A percentile compares a stretch with the other conserved stretches of the same genome.
These are phyloP conservation scores for Simmondsia chinensis DNA, from an alignment of 148 eudicot genomes.

Conservation along the genomic window DNA sequence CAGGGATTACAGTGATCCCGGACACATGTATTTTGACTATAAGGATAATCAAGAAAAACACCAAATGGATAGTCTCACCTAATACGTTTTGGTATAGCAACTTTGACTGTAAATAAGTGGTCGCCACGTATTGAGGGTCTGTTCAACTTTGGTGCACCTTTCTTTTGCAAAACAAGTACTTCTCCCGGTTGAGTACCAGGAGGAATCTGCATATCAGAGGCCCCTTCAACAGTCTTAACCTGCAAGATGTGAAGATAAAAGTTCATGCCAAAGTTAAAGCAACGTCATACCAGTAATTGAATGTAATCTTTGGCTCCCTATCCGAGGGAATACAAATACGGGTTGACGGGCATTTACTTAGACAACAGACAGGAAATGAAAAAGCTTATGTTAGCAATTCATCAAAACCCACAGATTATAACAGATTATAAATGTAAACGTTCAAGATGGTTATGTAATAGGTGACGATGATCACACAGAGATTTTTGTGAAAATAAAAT, in stretches of 20 bases:
- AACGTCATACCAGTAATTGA: background rate
- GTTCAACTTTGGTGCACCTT: slow-evolving; percentile 89
- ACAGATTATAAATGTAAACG: too few species aligned
- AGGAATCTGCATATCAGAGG: slow-evolving; percentile 71
- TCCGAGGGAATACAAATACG: too few species aligned
- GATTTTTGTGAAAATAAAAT: too few species aligned
- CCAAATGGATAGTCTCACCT: slow-evolving; percentile 31
- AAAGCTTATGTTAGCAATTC: too few species aligned
- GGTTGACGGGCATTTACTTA: too few species aligned
- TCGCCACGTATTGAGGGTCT: slow-evolving; percentile 94
- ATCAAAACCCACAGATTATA: too few species aligned
- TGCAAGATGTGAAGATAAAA: slow-evolving; percentile 16
- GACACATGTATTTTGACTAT: background rate
- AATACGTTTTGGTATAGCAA: slow-evolving; percentile 80
- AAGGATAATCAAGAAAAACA: background rate
- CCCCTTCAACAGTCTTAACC: slow-evolving; percentile 94
- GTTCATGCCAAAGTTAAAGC: background rate
- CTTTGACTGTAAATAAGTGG: slow-evolving; percentile 74
- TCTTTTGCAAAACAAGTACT: slow-evolving; percentile 85
- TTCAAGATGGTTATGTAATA: too few species aligned
- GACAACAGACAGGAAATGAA: too few species aligned
- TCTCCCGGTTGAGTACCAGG: slow-evolving; percentile 98
- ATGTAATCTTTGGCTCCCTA: too few species aligned
- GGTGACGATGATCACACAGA: too few species aligned
- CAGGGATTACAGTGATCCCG: background rate